These are phyloP conservation scores for Neurospora sublineolata DNA, from an alignment of 495 filamentous ascomycete species.

Conservation along the genomic window DNA sequence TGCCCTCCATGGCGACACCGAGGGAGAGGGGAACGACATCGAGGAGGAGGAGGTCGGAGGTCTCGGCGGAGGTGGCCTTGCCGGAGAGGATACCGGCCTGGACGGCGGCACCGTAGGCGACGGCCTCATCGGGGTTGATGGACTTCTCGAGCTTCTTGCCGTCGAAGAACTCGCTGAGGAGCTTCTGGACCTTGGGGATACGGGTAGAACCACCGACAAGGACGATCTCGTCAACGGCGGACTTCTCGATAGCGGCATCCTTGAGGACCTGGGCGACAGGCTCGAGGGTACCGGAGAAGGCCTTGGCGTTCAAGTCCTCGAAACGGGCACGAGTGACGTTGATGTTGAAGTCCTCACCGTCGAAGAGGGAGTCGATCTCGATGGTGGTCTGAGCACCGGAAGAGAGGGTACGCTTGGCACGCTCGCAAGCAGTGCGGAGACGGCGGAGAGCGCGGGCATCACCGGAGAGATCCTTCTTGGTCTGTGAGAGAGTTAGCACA, in stretches of 20 bases:
- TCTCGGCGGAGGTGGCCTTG: conserved; percentile 90
- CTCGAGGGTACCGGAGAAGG: conserved; percentile 92
- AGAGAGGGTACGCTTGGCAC: conserved; percentile 96
- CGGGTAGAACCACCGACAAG: conserved; percentile 97
- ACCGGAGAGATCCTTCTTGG: conserved; percentile 68
- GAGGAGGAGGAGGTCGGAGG: conserved; percentile 87
- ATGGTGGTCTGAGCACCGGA: conserved; percentile 95
- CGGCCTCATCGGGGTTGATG: conserved; percentile 99
- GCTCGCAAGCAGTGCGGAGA: conserved; percentile 96
- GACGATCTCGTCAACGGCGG: conserved; percentile 91
- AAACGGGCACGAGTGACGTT: conserved; percentile 99
- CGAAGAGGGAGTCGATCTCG: conserved; percentile 97
- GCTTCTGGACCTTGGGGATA: conserved; percentile 98
- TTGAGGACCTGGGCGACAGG: conserved; percentile 97
- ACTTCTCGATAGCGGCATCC: conserved; percentile 92
- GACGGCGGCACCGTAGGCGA: conserved; percentile 97
- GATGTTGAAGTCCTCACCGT: conserved; percentile 96
- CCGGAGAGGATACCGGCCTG: conserved; percentile 97
- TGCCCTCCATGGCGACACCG: conserved; percentile 99
- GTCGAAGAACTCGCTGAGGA: conserved; percentile 96
- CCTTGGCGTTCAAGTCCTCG: conserved; percentile 95
- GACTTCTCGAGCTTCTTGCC: conserved; percentile 99
- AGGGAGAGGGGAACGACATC: conserved; percentile 96
- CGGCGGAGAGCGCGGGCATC: conserved; percentile 96
- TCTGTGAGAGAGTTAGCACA: conserved; percentile 27